Evolutionary conservation across 225 moss, liverwort and hornwort species (phyloP).

Genomic region (Thuidium tamariscinum): DNA sequence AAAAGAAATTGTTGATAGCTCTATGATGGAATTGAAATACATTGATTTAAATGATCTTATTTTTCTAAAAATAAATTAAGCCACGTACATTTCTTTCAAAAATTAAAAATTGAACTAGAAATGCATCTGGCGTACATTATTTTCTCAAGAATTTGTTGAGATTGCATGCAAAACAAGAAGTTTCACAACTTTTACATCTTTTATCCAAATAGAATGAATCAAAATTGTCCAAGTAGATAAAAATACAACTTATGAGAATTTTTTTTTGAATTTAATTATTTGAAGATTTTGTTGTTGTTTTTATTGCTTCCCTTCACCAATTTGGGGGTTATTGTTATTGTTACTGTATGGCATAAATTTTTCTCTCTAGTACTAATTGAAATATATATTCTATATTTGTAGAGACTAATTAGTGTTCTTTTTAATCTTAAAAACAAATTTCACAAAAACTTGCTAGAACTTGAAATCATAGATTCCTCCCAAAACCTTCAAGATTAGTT

Average conservation of each 20-base stretch:
- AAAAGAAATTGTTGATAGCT: background rate
- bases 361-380: fast-evolving
- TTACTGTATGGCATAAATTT: no score
- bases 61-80: background rate
- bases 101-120: background rate
- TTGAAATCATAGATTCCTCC: background rate
- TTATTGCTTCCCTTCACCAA: no score
- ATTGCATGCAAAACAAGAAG: background rate
- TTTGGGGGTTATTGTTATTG: no score
- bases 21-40: background rate
- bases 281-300: no score
- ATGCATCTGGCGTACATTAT: fast-evolving
- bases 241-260: no score
- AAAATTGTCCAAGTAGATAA: no score
- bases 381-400: background rate
- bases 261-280: no score
- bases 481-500: fast-evolving
- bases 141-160: background rate
- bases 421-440: background rate
- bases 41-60: background rate
- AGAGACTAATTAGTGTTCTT: background rate
- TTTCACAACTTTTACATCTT: no score
- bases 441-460: no score
- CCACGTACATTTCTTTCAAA: background rate
- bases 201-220: no score